Base-by-base conservation (phyloP, 805 yeast species). In the Barnettozyma salicaria region DNA sequence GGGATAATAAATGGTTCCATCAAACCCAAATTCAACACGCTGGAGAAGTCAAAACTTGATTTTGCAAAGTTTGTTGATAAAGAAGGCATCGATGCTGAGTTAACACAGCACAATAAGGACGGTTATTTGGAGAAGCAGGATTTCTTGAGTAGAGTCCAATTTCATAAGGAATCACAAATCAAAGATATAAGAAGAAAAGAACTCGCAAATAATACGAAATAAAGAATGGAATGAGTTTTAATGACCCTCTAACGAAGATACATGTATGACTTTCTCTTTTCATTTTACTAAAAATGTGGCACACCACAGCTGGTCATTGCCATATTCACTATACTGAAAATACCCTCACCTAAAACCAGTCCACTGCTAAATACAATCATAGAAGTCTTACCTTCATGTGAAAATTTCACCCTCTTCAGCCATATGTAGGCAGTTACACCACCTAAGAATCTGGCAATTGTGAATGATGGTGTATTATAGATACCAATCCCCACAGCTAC, bases 401-500 rank as follows among this genome's bases (percentile, higher is more conserved):
- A 51, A 25, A 59, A 49, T 31, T 53, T 53, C n/a, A 53, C 49
- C 16, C 56, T 60, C 20, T 59, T 61, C 41, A 76, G 45, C 87
- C 89, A 77, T 46, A 63, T 44, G 52, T 72, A 72, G 1, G 88
- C 74, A 23, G 77, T 52, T 4, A 83, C 48, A 3, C 98, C 98
- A 8, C 98, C 98, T 17, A 87, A 43, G 55, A 92, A 90, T 49
- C 98, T 68, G 2, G 97, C 97, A 31, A 90, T 65, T 0, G 97
- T 92, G 61, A 90, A 92, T 32, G 87, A 80, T 3, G 98, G 97
- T 0, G 89, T 72, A 57, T 92, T 92, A 59, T 90, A 92, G 43
- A 90, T 87, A 13, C 98, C 97, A 35, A 90, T 83, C 2, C 98
- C 98, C 13, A 89, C 96, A 3, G 98, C 97, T 19, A 92, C 94